A percentile compares a stretch with the other conserved stretches of the same genome.
phyloP scores from a whole-genome alignment of 805 yeast genomes.

The Saccharomycopsis schoenii region DNA sequence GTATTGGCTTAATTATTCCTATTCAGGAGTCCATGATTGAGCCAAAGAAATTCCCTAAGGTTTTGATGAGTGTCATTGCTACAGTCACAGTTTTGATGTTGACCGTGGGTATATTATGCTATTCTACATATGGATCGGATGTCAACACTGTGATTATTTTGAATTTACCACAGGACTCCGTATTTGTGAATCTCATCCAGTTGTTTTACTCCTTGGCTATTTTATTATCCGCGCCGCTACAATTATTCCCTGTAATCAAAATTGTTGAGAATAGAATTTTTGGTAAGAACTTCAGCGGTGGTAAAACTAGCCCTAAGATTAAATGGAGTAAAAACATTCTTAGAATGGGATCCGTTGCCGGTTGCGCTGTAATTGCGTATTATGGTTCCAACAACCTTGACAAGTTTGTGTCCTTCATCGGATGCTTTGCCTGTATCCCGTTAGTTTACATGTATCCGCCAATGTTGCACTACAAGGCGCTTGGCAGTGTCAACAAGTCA shows the following conservation, averaged over 20 bases:
- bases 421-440: constrained; percentile 80
- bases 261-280: constrained; percentile 58
- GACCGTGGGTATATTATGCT: constrained; percentile 57
- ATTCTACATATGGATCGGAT: constrained; percentile 54
- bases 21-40: constrained; percentile 73
- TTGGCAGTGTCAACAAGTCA: constrained; percentile 28
- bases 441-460: constrained; percentile 83
- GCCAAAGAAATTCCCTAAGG: constrained; percentile 64
- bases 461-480: constrained; percentile 52
- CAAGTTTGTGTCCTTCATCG: constrained; percentile 68
- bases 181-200: constrained; percentile 54
- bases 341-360: constrained; percentile 42
- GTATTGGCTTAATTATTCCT: constrained; percentile 73
- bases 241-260: constrained; percentile 69
- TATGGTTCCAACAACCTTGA: constrained; percentile 63
- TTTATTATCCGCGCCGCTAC: constrained; percentile 70
- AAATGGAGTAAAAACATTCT: constrained; percentile 63
- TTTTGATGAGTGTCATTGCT: constrained; percentile 47
- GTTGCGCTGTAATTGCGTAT: constrained; percentile 50
- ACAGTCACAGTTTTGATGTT: constrained; percentile 57
- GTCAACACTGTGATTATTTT: constrained; percentile 61
- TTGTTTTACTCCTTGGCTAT: constrained; percentile 67
- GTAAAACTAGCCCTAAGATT: constrained; percentile 40
- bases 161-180: constrained; percentile 61
- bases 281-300: constrained; percentile 35